A percentile compares a stretch with the other conserved stretches of the same genome.
phyloP scores from a whole-genome alignment of 2,329 filamentous ascomycete genomes.

The Phialophora expanda region DNA sequence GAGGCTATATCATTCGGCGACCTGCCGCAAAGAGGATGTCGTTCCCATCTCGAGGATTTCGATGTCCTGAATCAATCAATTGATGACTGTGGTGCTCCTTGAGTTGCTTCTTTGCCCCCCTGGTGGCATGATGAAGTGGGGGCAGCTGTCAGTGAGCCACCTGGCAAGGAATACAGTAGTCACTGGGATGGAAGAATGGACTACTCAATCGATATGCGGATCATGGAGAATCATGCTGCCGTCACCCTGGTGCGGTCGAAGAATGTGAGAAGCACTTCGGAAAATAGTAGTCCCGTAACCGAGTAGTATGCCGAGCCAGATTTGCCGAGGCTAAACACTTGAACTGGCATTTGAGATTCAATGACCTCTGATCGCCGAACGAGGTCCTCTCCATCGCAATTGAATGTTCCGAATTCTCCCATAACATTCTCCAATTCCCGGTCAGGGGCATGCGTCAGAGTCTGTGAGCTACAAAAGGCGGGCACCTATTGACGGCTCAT shows the following conservation, averaged over 20 bases:
- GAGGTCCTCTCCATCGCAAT: constrained; percentile 2
- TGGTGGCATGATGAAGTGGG: too few relatives aligned
- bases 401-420: constrained; percentile 23
- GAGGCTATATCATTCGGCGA: too few relatives aligned
- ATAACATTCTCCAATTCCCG: constrained; percentile 21
- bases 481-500: constrained; percentile 20
- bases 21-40: too few relatives aligned
- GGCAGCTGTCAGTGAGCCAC: too few relatives aligned
- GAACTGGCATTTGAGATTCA: constrained; percentile 2
- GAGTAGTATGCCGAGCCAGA: background rate
- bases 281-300: background rate
- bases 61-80: too few relatives aligned
- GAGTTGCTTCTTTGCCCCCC: too few relatives aligned
- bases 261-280: background rate
- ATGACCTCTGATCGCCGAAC: constrained; percentile 16
- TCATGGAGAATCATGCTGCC: too few relatives aligned
- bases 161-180: too few relatives aligned
- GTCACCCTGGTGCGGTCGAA: background rate
- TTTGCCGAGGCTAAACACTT: constrained; percentile 18
- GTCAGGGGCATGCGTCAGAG: constrained; percentile 19
- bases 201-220: too few relatives aligned
- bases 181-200: too few relatives aligned
- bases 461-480: constrained; percentile 23
- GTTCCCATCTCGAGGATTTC: too few relatives aligned
- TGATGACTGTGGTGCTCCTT: too few relatives aligned